Conservation (phyloP, 768 basidiomycete species). For the Phanerochaete carnosa region DNA sequence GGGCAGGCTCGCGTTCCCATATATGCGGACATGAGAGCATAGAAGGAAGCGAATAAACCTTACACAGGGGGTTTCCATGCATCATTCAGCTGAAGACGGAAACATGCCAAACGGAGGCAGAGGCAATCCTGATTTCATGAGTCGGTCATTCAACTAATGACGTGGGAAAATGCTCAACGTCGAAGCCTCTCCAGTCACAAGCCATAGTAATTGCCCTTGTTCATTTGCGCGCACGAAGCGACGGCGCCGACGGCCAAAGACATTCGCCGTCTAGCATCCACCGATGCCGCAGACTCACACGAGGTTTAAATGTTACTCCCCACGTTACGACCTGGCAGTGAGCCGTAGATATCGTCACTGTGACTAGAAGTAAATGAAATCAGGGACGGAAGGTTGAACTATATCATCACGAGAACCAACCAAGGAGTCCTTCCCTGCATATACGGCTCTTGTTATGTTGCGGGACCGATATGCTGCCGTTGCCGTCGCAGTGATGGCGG, state of each 20-base stretch:
- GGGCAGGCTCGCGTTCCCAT: background rate
- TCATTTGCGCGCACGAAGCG: too few species aligned
- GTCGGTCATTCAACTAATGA: too few species aligned
- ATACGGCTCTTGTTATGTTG: background rate
- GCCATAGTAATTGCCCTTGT: too few species aligned
- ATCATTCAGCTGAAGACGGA: background rate
- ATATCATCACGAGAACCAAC: background rate
- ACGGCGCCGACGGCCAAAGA: too few species aligned
- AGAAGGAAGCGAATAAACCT: background rate
- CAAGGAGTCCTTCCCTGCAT: background rate
- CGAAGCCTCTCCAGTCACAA: too few species aligned
- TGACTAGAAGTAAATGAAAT: background rate
- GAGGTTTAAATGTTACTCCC: too few species aligned
- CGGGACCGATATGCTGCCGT: background rate
- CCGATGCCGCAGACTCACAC: too few species aligned
- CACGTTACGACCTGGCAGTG: too few species aligned
- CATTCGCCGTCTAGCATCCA: too few species aligned
- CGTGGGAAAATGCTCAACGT: too few species aligned
- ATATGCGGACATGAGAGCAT: background rate
- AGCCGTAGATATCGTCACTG: too few species aligned
- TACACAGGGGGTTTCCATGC: background rate
- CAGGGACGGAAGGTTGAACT: background rate
- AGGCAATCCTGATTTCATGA: too few species aligned
- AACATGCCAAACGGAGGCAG: background rate
- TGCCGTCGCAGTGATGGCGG: background rate